Base-by-base conservation (phyloP, 352 stramenopile genomes). In the Halophytophthora polymorphica region DNA sequence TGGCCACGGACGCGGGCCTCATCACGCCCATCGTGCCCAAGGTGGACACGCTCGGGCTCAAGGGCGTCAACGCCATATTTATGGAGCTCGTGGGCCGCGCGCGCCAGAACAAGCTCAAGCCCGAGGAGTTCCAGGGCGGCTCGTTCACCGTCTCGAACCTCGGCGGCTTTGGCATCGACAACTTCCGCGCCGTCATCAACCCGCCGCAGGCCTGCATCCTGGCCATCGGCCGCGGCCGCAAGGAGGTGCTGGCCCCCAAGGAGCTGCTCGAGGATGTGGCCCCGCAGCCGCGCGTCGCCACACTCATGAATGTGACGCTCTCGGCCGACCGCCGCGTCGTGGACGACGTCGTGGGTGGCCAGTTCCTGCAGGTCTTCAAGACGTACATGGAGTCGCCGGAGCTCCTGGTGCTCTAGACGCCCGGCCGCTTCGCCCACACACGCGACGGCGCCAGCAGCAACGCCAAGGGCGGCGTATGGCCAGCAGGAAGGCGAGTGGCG, bases 141-240 rank as follows among this genome's bases (percentile, higher is more conserved):
- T 98, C 93, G 28, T 99, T 99, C 80, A 98, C 95, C n/a, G 90
- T 99, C 53, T 98, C 83, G 33, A 99, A 99, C 76, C 77, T 99
- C 47, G 98, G 97, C 14, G 83, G 82, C 64, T 99, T 99, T 70
- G 97, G 97, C 53, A 98, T 99, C 65, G 85, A 96, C 60, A 86
- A 96, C 70, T 99, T 99, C 68, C 95, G 82, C 36, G 97, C 98
- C 10, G 96, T 99, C 37, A 98, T 99, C 61, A 99, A 99, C 79
- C 93, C 93, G 34, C 97, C 97, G 11, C 96, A 99, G 77, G 95
- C 95, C 2, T 98, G 94, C 51, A 99, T 99, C 80, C 81, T 99
- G 56, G 97, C 97, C 1, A 86, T 99, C 6, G 97, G 97, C 45
- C 90, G 93, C 29, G 96, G 96, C 46, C 73, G 86, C 47, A 85